Conservation (phyloP, 2,329 filamentous ascomycete species). For the Harringtonia aguacate region DNA sequence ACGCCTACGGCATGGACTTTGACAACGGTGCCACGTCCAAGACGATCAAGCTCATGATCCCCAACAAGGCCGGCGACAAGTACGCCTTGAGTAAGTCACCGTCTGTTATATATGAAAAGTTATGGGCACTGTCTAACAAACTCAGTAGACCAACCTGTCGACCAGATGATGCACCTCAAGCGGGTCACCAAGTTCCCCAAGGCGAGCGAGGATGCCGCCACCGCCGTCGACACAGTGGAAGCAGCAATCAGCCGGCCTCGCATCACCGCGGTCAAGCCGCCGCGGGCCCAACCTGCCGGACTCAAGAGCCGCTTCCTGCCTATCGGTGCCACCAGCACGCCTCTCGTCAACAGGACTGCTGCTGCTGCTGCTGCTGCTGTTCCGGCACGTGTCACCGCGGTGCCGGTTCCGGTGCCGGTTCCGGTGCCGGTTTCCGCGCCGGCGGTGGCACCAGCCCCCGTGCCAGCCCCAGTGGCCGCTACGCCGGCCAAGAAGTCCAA, state of each 20-base stretch:
- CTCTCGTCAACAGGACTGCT: conserved; percentile 1
- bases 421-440: too few relatives aligned
- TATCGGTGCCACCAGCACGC: conserved; percentile 36
- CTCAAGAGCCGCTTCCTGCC: conserved; percentile 58
- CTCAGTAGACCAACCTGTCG: conserved; percentile 31
- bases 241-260: not conserved
- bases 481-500: conserved; percentile 15
- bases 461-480: too few relatives aligned
- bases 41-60: conserved; percentile 50
- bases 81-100: conserved; percentile 41
- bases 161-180: conserved; percentile 54
- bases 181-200: conserved; percentile 48
- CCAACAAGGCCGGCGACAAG: conserved; percentile 40
- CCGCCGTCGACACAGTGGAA: conserved; percentile 2
- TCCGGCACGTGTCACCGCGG: conserved; percentile 12
- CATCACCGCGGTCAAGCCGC: conserved; percentile 24
- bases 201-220: conserved; percentile 18
- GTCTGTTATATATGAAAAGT: not conserved
- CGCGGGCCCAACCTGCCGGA: conserved; percentile 56
- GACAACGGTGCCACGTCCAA: conserved; percentile 39
- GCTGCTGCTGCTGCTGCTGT: conserved; percentile 9
- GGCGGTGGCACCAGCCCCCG: too few relatives aligned
- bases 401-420: too few relatives aligned
- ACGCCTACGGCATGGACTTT: conserved; percentile 49
- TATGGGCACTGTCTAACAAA: not conserved